Evolutionary conservation across 257 asterid species (phyloP).

Genomic region (Mentha longifolia): DNA sequence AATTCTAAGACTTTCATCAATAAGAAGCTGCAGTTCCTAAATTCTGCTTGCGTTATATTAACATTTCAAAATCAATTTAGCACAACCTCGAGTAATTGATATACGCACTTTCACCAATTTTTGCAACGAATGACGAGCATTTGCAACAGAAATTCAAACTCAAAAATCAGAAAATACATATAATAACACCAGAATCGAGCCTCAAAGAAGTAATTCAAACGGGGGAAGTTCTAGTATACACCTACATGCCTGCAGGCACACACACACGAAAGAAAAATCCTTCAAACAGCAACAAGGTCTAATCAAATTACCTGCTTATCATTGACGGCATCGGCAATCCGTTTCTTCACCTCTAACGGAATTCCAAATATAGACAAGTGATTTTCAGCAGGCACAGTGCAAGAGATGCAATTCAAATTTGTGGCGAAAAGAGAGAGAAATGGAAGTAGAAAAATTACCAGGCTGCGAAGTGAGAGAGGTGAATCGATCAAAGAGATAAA

Average conservation of each 20-base stretch:
- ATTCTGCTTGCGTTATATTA: neutral
- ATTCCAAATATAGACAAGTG: neutral
- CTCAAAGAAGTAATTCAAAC: neutral
- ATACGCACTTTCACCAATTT: conserved; percentile 3
- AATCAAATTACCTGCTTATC: conserved; percentile 65
- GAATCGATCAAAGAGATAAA: conserved; percentile 74
- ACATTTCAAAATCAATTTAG: conserved; percentile 3
- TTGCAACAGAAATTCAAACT: conserved; percentile 1
- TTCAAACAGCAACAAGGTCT: neutral
- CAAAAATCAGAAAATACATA: conserved; percentile 7
- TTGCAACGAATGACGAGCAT: conserved; percentile 13
- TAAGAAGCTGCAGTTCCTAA: neutral
- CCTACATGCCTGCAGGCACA: too few species aligned
- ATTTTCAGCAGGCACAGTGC: conserved; percentile 11
- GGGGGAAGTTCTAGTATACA: too few species aligned
- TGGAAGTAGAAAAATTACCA: conserved; percentile 39
- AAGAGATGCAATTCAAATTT: conserved; percentile 1
- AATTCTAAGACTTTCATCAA: neutral
- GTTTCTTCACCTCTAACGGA: conserved; percentile 69
- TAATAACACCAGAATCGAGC: neutral
- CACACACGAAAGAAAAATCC: too few species aligned
- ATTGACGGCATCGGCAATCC: conserved; percentile 77
- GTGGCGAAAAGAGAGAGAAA: neutral
- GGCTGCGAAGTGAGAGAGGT: conserved; percentile 67
- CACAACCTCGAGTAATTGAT: neutral